Percentiles rank a stretch among this genome's conserved stretches.
phyloP scores from a whole-genome alignment of 2,329 filamentous ascomycete genomes.

The Cytospora schulzeri region DNA sequence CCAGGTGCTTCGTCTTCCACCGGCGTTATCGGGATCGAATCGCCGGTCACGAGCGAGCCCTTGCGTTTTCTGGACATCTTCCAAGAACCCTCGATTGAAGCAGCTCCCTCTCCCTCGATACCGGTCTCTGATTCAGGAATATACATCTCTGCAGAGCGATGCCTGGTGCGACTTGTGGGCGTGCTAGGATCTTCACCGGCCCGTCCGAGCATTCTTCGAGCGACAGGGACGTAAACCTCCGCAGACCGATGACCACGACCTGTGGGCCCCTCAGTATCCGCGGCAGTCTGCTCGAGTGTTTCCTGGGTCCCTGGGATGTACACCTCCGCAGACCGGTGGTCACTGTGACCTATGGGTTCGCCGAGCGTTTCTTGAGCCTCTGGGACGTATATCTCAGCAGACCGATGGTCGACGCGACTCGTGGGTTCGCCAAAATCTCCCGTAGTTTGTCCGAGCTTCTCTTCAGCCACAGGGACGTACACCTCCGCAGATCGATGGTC shows the following conservation, averaged over 20 bases:
- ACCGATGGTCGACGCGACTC: conserved; percentile 1
- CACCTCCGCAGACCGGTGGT: neutral
- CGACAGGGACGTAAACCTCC: neutral
- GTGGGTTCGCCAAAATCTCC: neutral
- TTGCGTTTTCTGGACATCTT: neutral
- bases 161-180: neutral
- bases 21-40: neutral
- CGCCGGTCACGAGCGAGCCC: neutral
- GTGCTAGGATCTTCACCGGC: neutral
- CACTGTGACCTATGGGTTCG: neutral
- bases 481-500: conserved; percentile 13
- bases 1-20: neutral
- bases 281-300: neutral
- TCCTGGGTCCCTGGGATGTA: neutral
- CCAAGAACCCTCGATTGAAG: neutral
- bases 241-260: conserved; percentile 7
- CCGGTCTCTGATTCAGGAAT: neutral
- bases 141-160: conserved; percentile 11
- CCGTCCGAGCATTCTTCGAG: neutral
- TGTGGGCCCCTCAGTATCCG: neutral
- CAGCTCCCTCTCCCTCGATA: neutral
- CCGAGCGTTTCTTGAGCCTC: neutral
- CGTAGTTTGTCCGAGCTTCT: conserved; percentile 3
- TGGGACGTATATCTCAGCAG: conserved; percentile 1
- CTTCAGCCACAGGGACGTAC: conserved; percentile 4